Evolutionary conservation across 495 filamentous ascomycete species (phyloP), one percentile per base, ranked within the genome.

Genomic region (Talaromyces stipitatus): DNA sequence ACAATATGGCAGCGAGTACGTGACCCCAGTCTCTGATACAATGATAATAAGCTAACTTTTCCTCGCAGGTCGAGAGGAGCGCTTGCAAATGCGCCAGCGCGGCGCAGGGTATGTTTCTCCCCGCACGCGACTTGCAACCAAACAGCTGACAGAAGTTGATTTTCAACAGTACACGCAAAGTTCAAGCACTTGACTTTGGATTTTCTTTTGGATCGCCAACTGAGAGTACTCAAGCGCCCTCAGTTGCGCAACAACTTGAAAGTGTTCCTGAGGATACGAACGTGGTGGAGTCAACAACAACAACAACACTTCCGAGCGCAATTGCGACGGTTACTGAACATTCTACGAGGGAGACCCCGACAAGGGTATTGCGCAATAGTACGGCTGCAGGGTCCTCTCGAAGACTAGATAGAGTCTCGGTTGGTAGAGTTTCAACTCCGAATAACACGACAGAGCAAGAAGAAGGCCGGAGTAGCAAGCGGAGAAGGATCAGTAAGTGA

Each of bases 41-140:
- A n/a, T 4, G 33, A 43, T 18, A 26, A 36, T 22, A 51, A 60
- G 47, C 62, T 71, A 69, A 71, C 58, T 59, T n/a, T 23, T 10
- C n/a, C 51, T 46, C 59, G 55, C 56, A 78, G 77, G 75, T 66
- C 74, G 80, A 67, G 69, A 80, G 64, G 78, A 82, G 68, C 74
- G 78, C 63, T 70, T 69, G 67, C 71, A 78, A 64, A 82, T 82
- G 76, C 80, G 80, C 61, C 78, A 81, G 69, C 78, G 80, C 64
- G 80, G 80, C 68, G 79, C 80, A 67, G 80, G 70, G 79, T 82
- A 77, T 64, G 76, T 66, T 30, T 51, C 48, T 58, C 61, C 65
- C 66, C 62, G 64, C 51, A 30, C 51, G 50, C n/a, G 67, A 70
- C 69, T 63, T 62, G 64, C 43, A 55, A 61, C 55, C 63, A 56